Conservation (phyloP, 257 asterid species). For the Petunia secreta region DNA sequence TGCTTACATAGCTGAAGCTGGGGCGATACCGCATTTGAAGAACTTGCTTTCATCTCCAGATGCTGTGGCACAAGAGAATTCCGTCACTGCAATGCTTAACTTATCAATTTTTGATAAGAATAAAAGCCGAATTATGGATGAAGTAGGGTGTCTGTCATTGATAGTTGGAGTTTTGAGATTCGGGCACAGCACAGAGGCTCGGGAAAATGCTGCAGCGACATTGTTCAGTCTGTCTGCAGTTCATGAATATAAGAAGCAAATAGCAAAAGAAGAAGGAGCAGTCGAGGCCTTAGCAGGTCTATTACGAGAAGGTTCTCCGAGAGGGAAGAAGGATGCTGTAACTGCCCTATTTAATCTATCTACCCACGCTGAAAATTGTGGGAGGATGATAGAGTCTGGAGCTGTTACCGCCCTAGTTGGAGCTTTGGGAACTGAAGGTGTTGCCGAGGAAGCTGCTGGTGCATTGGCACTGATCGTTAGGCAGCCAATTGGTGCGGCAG, state of each 20-base stretch:
- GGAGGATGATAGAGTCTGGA: constrained; percentile 76
- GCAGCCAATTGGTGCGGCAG: constrained; percentile 77
- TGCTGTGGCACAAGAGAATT: constrained; percentile 81
- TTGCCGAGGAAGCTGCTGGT: constrained; percentile 91
- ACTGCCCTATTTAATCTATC: constrained; percentile 83
- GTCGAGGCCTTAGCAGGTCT: constrained; percentile 67
- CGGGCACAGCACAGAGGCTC: constrained; percentile 80
- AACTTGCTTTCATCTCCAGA: constrained; percentile 58
- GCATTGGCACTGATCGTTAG: constrained; percentile 80
- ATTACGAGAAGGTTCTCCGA: constrained; percentile 67
- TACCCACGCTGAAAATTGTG: constrained; percentile 70
- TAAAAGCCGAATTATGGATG: constrained; percentile 74
- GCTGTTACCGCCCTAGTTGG: constrained; percentile 64
- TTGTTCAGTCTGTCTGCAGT: constrained; percentile 92
- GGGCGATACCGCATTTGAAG: constrained; percentile 75
- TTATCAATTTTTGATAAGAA: constrained; percentile 84
- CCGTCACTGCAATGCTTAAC: constrained; percentile 87
- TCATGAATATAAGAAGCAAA: constrained; percentile 77
- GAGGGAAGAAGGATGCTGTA: constrained; percentile 93
- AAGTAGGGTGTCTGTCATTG: constrained; percentile 68
- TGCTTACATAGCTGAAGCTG: constrained; percentile 83
- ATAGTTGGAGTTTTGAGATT: constrained; percentile 66
- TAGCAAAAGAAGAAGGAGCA: constrained; percentile 76
- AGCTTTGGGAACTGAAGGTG: constrained; percentile 66
- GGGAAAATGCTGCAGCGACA: constrained; percentile 95